Percentiles rank a stretch among this genome's conserved stretches.
These are phyloP conservation scores for Quercus alba DNA, from an alignment of 306 rosid species.

Conservation along the genomic window DNA sequence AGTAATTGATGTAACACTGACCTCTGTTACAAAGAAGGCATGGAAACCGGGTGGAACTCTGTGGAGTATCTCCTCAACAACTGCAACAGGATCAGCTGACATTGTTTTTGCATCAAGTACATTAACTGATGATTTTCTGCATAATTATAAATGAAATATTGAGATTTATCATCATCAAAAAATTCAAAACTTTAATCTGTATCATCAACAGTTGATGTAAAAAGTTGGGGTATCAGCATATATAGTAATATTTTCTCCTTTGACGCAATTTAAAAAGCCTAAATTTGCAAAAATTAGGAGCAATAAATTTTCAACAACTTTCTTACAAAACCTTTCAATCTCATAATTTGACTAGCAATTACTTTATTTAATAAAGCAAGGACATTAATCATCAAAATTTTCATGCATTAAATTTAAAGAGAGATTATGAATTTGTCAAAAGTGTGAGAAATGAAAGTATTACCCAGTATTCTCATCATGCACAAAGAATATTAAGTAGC, in stretches of 20 bases:
- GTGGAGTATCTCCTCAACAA: slow-evolving; percentile 65
- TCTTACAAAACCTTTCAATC: background rate
- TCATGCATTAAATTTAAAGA: background rate
- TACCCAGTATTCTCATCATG: slow-evolving; percentile 84
- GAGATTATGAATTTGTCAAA: background rate
- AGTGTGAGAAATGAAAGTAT: slow-evolving; percentile 2
- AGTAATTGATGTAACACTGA: slow-evolving; percentile 30
- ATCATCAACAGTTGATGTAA: too few species aligned
- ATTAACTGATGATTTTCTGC: slow-evolving; percentile 73
- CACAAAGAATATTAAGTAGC: slow-evolving; percentile 75
- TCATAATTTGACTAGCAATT: too few species aligned
- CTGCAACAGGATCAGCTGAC: slow-evolving; percentile 88
- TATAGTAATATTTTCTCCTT: background rate
- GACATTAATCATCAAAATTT: background rate
- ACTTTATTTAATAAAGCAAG: too few species aligned
- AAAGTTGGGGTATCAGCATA: too few species aligned
- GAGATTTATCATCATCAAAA: background rate
- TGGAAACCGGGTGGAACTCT: slow-evolving; percentile 94
- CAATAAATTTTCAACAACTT: background rate
- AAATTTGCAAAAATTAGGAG: background rate
- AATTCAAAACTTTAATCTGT: background rate
- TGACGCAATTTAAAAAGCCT: background rate
- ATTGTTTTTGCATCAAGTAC: slow-evolving; percentile 85
- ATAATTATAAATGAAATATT: slow-evolving; percentile 9
- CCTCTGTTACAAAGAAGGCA: slow-evolving; percentile 91